Evolutionary conservation across 2,329 filamentous ascomycete genomes (phyloP).

Genomic region (Neoarthrinium moseri): DNA sequence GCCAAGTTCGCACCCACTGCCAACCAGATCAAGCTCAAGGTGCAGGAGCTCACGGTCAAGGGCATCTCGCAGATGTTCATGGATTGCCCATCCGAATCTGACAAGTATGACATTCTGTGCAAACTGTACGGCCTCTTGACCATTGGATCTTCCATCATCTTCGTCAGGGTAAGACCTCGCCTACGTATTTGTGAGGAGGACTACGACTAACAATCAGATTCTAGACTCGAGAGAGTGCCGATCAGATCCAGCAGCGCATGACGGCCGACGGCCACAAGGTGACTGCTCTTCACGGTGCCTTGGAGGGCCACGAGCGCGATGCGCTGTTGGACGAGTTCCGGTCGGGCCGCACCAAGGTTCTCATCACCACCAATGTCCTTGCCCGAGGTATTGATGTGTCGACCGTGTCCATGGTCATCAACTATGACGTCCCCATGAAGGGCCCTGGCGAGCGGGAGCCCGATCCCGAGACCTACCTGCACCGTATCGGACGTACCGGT

Average conservation of each 20-base stretch:
- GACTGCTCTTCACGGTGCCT: constrained; percentile 82
- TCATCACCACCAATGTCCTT: constrained; percentile 96
- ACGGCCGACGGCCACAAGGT: constrained; percentile 86
- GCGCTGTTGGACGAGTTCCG: constrained; percentile 84
- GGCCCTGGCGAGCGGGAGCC: constrained; percentile 76
- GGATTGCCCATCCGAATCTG: constrained; percentile 77
- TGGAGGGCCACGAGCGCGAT: constrained; percentile 83
- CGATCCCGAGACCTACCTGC: constrained; percentile 93
- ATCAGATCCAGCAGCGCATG: constrained; percentile 84
- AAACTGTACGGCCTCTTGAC: constrained; percentile 96
- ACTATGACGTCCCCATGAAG: constrained; percentile 85
- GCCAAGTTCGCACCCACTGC: constrained; percentile 80
- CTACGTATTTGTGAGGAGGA: neutral
- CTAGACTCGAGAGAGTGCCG: constrained; percentile 81
- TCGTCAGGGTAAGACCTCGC: constrained; percentile 69
- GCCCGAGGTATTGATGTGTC: constrained; percentile 91
- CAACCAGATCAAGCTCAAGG: constrained; percentile 82
- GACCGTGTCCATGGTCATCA: constrained; percentile 96
- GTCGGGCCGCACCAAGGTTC: constrained; percentile 82
- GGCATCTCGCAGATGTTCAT: constrained; percentile 98
- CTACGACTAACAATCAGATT: neutral
- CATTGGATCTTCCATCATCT: constrained; percentile 96
- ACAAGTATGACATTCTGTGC: constrained; percentile 86
- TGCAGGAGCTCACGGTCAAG: constrained; percentile 91
- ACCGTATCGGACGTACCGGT: constrained; percentile 95